phyloP scores from a whole-genome alignment of 225 moss, liverwort and hornwort genomes.

The Pseudisothecium myosuroides region DNA sequence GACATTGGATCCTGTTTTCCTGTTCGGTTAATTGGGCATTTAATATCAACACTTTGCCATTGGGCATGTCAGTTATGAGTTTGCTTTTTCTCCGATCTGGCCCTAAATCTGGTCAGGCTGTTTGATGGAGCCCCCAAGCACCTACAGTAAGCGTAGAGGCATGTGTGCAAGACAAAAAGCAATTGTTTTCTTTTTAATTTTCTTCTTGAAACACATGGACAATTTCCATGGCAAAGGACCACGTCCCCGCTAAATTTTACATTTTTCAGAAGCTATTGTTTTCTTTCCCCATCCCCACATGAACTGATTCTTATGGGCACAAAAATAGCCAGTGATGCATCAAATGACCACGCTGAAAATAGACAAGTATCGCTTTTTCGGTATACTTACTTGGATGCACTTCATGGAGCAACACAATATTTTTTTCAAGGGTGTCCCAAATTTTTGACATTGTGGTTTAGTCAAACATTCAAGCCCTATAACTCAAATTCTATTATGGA shows the following conservation, averaged over 20 bases:
- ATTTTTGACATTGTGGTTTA: neutral
- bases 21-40: neutral
- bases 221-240: too few species aligned
- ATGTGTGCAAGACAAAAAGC: neutral
- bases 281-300: too few species aligned
- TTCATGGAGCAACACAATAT: neutral
- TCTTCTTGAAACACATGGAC: too few species aligned
- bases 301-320: neutral
- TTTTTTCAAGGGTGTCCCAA: accelerated
- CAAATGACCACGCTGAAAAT: too few species aligned
- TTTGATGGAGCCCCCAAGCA: neutral
- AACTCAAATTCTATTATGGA: neutral
- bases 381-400: neutral
- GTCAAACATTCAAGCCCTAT: neutral
- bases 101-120: neutral
- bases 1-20: neutral
- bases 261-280: neutral
- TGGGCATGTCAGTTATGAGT: neutral
- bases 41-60: neutral
- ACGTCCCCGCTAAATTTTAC: too few species aligned
- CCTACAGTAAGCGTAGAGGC: neutral
- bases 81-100: neutral
- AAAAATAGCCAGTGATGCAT: neutral
- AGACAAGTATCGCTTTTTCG: neutral
- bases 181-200: neutral